Conservation (phyloP, 1,284 basidiomycete species). For the Dichomitus squalens region DNA sequence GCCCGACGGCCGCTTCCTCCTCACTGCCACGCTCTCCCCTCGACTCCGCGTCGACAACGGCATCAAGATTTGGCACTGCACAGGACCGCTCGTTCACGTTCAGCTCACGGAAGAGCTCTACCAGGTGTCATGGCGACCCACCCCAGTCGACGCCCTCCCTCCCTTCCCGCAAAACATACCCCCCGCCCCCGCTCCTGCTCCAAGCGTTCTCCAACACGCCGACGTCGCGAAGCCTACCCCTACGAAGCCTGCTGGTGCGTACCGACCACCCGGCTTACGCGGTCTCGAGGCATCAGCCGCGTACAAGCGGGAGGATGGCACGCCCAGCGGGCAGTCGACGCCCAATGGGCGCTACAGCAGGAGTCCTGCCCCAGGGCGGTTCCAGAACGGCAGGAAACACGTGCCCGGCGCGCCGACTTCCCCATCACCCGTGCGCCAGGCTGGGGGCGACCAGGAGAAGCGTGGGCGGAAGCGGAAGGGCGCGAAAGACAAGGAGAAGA, state of each 20-base stretch:
- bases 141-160: constrained; percentile 61
- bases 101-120: constrained; percentile 86
- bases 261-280: constrained; percentile 91
- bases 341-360: constrained; percentile 62
- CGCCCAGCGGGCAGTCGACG: constrained; percentile 57
- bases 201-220: constrained; percentile 51
- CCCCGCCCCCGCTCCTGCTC: constrained; percentile 71
- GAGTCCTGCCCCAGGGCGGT: constrained; percentile 55
- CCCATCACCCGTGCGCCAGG: constrained; percentile 47
- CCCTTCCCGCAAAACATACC: constrained; percentile 80
- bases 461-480: constrained; percentile 59
- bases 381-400: constrained; percentile 45
- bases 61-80: constrained; percentile 94
- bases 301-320: constrained; percentile 86
- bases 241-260: constrained; percentile 76
- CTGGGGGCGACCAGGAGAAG: constrained; percentile 39
- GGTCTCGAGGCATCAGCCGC: constrained; percentile 83
- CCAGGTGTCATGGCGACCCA: constrained; percentile 85
- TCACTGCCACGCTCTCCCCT: constrained; percentile 94
- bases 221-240: constrained; percentile 45
- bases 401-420: constrained; percentile 71
- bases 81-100: constrained; percentile 82
- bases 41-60: constrained; percentile 96
- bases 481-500: constrained; percentile 45
- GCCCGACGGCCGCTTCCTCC: constrained; percentile 88